These are phyloP conservation scores for Lasiosphaeris hirsuta DNA, from an alignment of 495 filamentous ascomycete genomes.

Conservation along the genomic window DNA sequence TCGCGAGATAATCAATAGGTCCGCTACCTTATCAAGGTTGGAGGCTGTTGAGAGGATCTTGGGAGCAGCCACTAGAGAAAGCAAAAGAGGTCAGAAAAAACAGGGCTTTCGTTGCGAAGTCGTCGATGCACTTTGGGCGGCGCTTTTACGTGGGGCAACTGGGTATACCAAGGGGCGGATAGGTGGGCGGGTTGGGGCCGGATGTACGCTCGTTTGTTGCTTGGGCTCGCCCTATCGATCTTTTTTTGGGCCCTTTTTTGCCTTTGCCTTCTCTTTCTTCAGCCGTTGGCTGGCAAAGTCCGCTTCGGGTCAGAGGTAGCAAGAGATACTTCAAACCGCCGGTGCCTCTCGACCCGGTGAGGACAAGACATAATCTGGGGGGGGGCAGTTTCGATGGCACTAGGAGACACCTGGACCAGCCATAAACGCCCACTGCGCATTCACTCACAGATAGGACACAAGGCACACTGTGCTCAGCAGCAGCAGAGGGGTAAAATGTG, in stretches of 20 bases:
- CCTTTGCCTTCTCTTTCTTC: not conserved
- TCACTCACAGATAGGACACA: not conserved
- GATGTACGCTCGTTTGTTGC: not conserved
- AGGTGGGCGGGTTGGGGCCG: not conserved
- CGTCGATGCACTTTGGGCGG: not conserved
- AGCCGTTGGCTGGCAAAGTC: constrained; percentile 6
- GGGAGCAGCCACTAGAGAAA: not conserved
- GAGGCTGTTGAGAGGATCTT: too few species aligned
- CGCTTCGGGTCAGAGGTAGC: constrained; percentile 11
- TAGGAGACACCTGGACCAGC: not conserved
- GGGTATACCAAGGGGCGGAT: not conserved
- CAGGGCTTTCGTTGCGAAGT: constrained; percentile 2
- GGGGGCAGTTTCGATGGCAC: not conserved
- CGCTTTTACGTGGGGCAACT: constrained; percentile 4
- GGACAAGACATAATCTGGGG: constrained; percentile 20
- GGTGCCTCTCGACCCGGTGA: constrained; percentile 12
- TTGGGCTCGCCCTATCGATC: not conserved
- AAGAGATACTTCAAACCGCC: constrained; percentile 9
- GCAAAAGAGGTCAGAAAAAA: not conserved
- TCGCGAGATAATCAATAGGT: too few species aligned
- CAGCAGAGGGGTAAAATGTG: constrained; percentile 3
- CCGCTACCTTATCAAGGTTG: too few species aligned
- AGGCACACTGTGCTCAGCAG: not conserved
- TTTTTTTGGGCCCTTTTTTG: not conserved
- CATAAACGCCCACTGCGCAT: not conserved